Evolutionary conservation across 1,284 basidiomycete genomes (phyloP), one percentile per base, ranked within the genome.

Genomic region (Flammula alnicola): DNA sequence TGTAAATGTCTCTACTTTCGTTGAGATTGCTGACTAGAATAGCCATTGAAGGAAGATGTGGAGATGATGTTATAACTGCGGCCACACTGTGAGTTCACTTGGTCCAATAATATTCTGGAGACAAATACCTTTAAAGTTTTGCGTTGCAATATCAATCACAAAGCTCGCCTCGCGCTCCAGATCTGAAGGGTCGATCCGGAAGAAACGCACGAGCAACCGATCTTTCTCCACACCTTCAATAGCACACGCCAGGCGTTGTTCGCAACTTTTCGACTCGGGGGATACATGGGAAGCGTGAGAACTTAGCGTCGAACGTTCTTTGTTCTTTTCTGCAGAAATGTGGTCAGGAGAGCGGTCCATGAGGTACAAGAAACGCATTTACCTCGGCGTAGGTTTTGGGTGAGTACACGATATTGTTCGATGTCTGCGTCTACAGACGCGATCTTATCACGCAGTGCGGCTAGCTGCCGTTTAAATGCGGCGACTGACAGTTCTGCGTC

Each of bases 201-300:
- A 79, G 68, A 93, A 93, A 4, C 84, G 80, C 42, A 95, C 71
- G 38, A 93, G 75, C 9, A 95, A 74, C 42, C 83, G 80, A 62
- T 91, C 85, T 35, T 73, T 74, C 56, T 84, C 83, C 19, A 93
- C 80, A 23, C 91, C 91, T 64, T 93, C 87, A 11, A 95, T 77
- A 12, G 75, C 70, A 64, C 84, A 88, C 9, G 81, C 79, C 10
- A 92, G 69, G 29, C 75, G 69, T 3, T 74, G 70, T 70, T 93
- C 83, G 54, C 83, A 79, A 4, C 71, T 75, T 0, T 69, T 63
- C 8, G 91, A 68, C 58, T 92, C 86, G 0, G 80, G 78, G 0
- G 74, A 68, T 10, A 83, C 71, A 23, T 71, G 68, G 1, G 78
- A 71, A n/a, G 83, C 81, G 61, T 86, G 78, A 1, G 73, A 68